These are phyloP conservation scores for Phialophora chinensis DNA, from an alignment of 2,329 filamentous ascomycete genomes.

Conservation along the genomic window DNA sequence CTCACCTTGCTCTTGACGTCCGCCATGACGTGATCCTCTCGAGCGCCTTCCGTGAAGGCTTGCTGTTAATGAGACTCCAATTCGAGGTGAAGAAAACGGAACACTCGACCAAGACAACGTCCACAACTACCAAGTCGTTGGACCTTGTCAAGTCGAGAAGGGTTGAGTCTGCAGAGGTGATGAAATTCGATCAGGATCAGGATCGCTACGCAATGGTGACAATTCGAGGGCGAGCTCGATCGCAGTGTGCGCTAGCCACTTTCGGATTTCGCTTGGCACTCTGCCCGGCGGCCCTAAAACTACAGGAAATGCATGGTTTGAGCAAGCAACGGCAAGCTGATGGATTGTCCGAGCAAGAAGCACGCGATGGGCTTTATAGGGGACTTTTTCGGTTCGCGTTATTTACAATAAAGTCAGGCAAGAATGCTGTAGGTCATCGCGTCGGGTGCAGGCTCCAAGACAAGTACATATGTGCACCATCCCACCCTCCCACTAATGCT, in stretches of 20 bases:
- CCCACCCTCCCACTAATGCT: conserved; percentile 1
- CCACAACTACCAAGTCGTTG: conserved; percentile 29
- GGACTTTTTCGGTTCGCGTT: neutral
- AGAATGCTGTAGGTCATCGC: conserved; percentile 5
- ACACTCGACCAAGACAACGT: conserved; percentile 39
- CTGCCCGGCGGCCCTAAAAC: neutral
- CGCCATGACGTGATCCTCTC: conserved; percentile 57
- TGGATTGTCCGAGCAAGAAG: neutral
- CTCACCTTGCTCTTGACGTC: conserved; percentile 61
- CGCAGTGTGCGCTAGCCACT: conserved; percentile 8
- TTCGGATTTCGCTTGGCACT: conserved; percentile 11
- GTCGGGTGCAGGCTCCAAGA: neutral
- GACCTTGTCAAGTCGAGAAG: conserved; percentile 39
- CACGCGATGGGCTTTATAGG: neutral
- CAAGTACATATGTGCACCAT: neutral
- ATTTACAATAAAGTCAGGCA: neutral
- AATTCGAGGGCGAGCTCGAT: neutral
- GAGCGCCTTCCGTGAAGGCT: conserved; percentile 59
- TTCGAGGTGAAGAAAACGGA: conserved; percentile 41
- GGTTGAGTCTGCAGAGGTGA: conserved; percentile 27
- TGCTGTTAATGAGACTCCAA: conserved; percentile 54
- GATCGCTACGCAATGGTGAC: neutral
- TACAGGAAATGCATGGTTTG: neutral
- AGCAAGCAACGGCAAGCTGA: neutral
- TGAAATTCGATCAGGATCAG: conserved; percentile 12